Evolutionary conservation across 345 rosid genomes (phyloP).

Genomic region (Citrus unshiu): DNA sequence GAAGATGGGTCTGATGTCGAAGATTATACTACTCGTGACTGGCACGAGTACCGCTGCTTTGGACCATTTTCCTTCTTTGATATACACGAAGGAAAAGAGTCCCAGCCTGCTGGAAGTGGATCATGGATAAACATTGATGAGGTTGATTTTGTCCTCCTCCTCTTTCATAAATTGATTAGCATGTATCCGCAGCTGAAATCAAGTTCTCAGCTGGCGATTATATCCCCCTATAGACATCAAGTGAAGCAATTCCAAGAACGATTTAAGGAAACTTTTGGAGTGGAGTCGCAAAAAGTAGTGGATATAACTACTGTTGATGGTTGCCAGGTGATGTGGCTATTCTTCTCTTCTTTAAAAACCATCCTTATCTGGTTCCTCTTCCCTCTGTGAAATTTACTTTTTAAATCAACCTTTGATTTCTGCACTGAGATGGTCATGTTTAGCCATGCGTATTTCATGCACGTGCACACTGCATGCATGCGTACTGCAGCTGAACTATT

Average conservation of each 20-base stretch:
- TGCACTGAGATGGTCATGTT: background rate
- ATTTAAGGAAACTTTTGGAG: conserved; percentile 72
- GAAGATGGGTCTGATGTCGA: conserved; percentile 77
- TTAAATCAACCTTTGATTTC: background rate
- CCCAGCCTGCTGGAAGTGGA: conserved; percentile 82
- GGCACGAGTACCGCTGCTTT: conserved; percentile 81
- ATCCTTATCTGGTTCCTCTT: background rate
- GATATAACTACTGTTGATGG: conserved; percentile 95
- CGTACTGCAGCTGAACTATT: background rate
- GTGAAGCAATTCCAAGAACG: conserved; percentile 81
- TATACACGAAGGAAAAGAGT: conserved; percentile 77
- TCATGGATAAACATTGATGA: conserved; percentile 78
- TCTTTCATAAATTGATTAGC: conserved; percentile 77
- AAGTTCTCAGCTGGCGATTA: conserved; percentile 84
- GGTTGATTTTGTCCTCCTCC: conserved; percentile 73
- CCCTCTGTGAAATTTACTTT: background rate
- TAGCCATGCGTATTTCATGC: background rate
- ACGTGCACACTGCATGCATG: background rate
- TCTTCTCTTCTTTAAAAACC: background rate
- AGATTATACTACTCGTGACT: conserved; percentile 62
- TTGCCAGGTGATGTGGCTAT: conserved; percentile 66
- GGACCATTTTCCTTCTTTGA: conserved; percentile 96
- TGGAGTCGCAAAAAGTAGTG: conserved; percentile 63
- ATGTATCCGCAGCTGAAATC: conserved; percentile 75
- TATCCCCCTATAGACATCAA: conserved; percentile 89